A percentile compares a stretch with the other conserved stretches of the same genome.
These are phyloP conservation scores for Typha latifolia DNA, from an alignment of 176 grass and related monocot species.

Conservation along the genomic window DNA sequence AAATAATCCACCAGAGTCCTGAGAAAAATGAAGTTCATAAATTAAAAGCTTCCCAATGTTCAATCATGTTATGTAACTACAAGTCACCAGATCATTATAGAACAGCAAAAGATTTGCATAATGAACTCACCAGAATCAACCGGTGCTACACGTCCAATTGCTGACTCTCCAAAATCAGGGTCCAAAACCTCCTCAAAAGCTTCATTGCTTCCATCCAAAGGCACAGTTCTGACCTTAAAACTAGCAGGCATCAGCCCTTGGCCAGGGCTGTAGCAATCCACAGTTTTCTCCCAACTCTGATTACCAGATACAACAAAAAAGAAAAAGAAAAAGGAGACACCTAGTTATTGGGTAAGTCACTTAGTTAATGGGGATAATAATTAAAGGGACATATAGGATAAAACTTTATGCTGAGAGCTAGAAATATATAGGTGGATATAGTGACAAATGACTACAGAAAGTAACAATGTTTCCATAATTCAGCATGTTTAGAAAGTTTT, in stretches of 20 bases:
- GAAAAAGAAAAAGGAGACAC: not conserved
- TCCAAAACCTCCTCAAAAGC: constrained; percentile 93
- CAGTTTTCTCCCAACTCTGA: constrained; percentile 96
- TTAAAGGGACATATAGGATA: not conserved
- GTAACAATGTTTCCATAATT: not conserved
- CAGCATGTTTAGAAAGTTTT: not conserved
- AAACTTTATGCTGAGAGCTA: not conserved
- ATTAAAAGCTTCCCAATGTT: not conserved
- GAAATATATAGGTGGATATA: not conserved
- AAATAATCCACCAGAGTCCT: constrained; percentile 99
- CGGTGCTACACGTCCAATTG: constrained; percentile 91
- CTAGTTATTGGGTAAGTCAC: not conserved
- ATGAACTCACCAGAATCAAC: constrained; percentile 82
- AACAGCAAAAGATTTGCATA: not conserved
- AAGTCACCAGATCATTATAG: not conserved
- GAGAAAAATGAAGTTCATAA: constrained; percentile 14
- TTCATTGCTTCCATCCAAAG: constrained; percentile 92
- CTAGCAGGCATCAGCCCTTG: constrained; percentile 97
- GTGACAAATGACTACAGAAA: not conserved
- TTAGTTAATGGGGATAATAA: not conserved
- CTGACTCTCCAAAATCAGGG: constrained; percentile 92
- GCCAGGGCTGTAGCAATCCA: constrained; percentile 91
- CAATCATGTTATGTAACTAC: not conserved
- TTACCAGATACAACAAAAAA: not conserved
- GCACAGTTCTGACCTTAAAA: constrained; percentile 92